These are phyloP conservation scores for Avena eriantha DNA, from an alignment of 176 grass and related monocot genomes.

Conservation along the genomic window DNA sequence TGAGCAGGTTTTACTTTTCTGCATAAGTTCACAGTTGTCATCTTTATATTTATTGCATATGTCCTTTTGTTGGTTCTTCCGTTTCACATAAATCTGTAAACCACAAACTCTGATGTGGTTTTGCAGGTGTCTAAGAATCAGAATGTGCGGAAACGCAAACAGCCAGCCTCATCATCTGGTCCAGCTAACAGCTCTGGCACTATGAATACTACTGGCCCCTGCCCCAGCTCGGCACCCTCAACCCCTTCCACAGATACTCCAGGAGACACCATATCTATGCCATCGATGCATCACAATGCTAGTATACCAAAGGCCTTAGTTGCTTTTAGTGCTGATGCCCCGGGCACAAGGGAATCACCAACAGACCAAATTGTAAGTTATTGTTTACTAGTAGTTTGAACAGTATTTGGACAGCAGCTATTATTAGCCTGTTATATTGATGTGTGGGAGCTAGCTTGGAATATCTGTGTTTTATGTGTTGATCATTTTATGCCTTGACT, in stretches of 20 bases:
- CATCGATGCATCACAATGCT: constrained; percentile 58
- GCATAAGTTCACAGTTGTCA: neutral
- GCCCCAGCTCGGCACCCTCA: constrained; percentile 87
- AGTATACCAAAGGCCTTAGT: constrained; percentile 57
- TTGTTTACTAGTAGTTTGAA: constrained; percentile 25
- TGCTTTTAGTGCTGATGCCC: constrained; percentile 56
- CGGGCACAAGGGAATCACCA: constrained; percentile 59
- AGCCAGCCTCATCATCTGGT: constrained; percentile 67
- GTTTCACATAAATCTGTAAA: constrained; percentile 4
- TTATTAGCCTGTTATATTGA: constrained; percentile 13
- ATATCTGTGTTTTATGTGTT: constrained; percentile 2
- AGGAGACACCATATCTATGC: constrained; percentile 75
- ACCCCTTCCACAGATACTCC: constrained; percentile 88
- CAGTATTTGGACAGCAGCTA: constrained; percentile 3
- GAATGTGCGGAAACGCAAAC: constrained; percentile 77
- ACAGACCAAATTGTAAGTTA: constrained; percentile 70
- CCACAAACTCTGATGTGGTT: constrained; percentile 32
- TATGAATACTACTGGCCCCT: constrained; percentile 73
- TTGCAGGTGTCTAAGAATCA: constrained; percentile 69
- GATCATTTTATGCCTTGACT: constrained; percentile 25
- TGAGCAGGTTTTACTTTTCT: constrained; percentile 68
- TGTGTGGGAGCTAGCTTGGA: constrained; percentile 11
- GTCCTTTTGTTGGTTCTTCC: constrained; percentile 6
- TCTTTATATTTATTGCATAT: constrained; percentile 37
- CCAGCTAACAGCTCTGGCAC: constrained; percentile 92